These are phyloP conservation scores for Phanerochaete carnosa DNA, from an alignment of 768 basidiomycete genomes.

Conservation along the genomic window DNA sequence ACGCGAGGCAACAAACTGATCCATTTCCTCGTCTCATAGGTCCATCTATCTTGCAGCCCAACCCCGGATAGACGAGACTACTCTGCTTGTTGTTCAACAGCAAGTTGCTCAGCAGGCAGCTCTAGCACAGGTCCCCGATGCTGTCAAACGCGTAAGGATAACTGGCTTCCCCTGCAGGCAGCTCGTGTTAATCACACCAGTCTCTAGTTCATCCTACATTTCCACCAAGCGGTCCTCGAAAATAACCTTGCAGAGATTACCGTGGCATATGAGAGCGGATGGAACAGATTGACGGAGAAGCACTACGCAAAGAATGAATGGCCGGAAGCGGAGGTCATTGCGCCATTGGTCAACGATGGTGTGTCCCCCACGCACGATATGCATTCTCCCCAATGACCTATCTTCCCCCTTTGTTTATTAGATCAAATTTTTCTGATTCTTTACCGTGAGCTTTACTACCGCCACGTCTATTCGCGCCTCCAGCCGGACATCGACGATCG, in stretches of 20 bases:
- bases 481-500: constrained; percentile 96
- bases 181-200: constrained; percentile 1
- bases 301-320: constrained; percentile 93
- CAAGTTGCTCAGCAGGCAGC: constrained; percentile 83
- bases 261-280: constrained; percentile 92
- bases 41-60: constrained; percentile 32
- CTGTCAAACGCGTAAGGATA: constrained; percentile 75
- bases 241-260: constrained; percentile 92
- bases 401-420: constrained; percentile 23
- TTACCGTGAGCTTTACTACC: constrained; percentile 93
- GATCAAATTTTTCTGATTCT: constrained; percentile 95
- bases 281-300: constrained; percentile 96
- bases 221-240: constrained; percentile 88
- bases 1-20: constrained; percentile 11
- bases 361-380: constrained; percentile 22
- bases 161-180: neutral
- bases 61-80: constrained; percentile 67
- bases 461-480: constrained; percentile 93
- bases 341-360: constrained; percentile 93
- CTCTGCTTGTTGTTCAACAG: constrained; percentile 72
- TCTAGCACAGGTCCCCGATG: constrained; percentile 81
- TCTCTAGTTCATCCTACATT: constrained; percentile 85
- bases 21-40: neutral
- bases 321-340: constrained; percentile 96
- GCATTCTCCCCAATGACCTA: neutral